A percentile compares a stretch with the other conserved stretches of the same genome.
Conservation (phyloP, 805 yeast genomes). For the Allodekkera sacchari region DNA sequence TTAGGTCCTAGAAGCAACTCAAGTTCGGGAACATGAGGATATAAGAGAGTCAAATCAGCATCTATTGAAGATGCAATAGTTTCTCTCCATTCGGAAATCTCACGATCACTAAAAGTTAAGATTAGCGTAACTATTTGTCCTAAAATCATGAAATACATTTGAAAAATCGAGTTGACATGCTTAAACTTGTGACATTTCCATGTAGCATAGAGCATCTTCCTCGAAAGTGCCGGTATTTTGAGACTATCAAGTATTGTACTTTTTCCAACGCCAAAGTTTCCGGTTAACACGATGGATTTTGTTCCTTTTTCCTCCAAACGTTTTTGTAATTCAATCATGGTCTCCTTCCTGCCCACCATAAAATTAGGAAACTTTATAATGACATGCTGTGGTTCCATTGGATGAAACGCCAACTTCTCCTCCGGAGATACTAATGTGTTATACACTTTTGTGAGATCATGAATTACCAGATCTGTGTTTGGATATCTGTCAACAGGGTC, state of each 20-base stretch:
- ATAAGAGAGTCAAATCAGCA: conserved; percentile 33
- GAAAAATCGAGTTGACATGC: conserved; percentile 12
- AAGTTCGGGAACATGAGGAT: conserved; percentile 36
- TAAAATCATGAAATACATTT: conserved; percentile 9
- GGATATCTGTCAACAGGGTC: conserved; percentile 31
- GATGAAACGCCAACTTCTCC: no score
- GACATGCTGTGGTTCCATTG: no score
- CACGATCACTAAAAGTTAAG: conserved; percentile 27
- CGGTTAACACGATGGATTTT: conserved; percentile 27
- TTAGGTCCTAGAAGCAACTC: conserved; percentile 33
- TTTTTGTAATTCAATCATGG: conserved; percentile 16
- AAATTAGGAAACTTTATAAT: conserved; percentile 16
- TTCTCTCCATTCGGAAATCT: conserved; percentile 33
- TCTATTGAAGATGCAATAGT: conserved; percentile 29
- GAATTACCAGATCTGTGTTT: conserved; percentile 25
- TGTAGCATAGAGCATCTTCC: conserved; percentile 22
- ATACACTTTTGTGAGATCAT: conserved; percentile 26
- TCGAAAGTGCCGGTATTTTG: conserved; percentile 25
- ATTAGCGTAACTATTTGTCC: conserved; percentile 33
- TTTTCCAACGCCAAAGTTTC: conserved; percentile 40
- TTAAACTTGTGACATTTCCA: conserved; percentile 25
- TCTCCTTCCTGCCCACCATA: conserved; percentile 23
- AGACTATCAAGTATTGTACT: conserved; percentile 33
- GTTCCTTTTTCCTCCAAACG: conserved; percentile 14
- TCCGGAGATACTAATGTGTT: conserved; percentile 17